A percentile compares a stretch with the other conserved stretches of the same genome.
Evolutionary conservation across 2,329 filamentous ascomycete genomes (phyloP).

Genomic region (Hypoxylon sp.): DNA sequence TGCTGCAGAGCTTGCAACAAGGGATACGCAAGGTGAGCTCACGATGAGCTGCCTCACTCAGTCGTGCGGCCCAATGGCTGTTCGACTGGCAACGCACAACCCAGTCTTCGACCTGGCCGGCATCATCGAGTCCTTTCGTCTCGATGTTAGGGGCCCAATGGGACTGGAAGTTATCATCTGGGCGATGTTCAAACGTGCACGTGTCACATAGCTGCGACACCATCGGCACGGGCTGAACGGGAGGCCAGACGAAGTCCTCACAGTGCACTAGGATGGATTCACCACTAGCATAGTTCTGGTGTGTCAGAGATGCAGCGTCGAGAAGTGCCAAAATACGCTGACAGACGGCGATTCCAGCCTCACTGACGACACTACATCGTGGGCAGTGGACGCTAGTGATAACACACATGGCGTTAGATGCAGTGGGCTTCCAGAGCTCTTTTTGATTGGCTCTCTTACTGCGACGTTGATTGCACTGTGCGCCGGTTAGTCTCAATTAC

Average conservation of each 20-base stretch:
- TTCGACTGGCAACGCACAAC: neutral
- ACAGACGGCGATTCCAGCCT: neutral
- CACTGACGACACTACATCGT: neutral
- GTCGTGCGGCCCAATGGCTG: conserved; percentile 1
- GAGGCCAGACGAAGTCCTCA: conserved; percentile 38
- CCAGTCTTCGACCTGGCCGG: neutral
- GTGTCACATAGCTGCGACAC: conserved; percentile 36
- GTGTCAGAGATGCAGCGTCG: neutral
- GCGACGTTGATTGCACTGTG: neutral
- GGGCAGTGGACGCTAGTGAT: neutral
- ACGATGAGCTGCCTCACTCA: conserved; percentile 30
- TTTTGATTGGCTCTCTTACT: neutral
- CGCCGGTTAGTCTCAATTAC: neutral
- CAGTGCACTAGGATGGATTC: neutral
- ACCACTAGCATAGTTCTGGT: neutral
- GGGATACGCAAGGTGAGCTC: conserved; percentile 44
- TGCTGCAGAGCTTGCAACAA: conserved; percentile 42
- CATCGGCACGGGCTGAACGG: neutral
- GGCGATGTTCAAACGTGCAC: conserved; percentile 8
- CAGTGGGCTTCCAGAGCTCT: neutral
- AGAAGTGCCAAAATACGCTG: neutral
- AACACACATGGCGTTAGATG: neutral
- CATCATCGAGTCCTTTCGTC: neutral
- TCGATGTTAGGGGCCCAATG: neutral
- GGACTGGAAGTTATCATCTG: neutral